Percentiles rank a stretch among this genome's conserved stretches.
These are phyloP conservation scores for Phytophthora sp. DNA, from an alignment of 352 stramenopile genomes.

Conservation along the genomic window DNA sequence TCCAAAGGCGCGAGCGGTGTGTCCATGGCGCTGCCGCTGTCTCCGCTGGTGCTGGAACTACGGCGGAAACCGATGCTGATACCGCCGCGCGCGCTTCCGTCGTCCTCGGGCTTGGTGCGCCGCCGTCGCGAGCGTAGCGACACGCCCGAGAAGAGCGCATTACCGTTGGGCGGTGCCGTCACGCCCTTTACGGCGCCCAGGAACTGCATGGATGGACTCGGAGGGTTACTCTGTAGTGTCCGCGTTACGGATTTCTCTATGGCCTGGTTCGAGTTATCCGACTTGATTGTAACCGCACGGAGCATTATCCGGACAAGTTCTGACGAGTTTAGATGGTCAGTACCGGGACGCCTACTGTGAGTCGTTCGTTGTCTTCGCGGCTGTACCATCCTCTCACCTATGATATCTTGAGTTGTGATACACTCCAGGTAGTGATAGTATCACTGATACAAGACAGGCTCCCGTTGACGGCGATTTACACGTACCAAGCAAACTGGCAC, in stretches of 20 bases:
- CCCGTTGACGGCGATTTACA: too few relatives aligned
- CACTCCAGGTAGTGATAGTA: too few relatives aligned
- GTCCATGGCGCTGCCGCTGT: slow-evolving; percentile 27
- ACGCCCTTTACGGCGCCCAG: slow-evolving; percentile 44
- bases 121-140: slow-evolving; percentile 35
- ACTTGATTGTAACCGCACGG: slow-evolving; percentile 20
- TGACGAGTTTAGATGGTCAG: slow-evolving; percentile 14
- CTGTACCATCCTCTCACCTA: too few relatives aligned
- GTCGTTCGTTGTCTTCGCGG: too few relatives aligned
- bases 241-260: neutral
- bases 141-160: slow-evolving; percentile 41
- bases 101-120: slow-evolving; percentile 17
- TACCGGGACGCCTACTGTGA: slow-evolving; percentile 8
- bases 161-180: slow-evolving; percentile 29
- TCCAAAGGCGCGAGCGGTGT: slow-evolving; percentile 19
- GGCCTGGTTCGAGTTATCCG: slow-evolving; percentile 1
- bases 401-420: too few relatives aligned
- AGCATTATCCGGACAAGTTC: slow-evolving; percentile 1
- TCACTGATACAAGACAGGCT: too few relatives aligned
- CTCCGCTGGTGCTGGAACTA: slow-evolving; percentile 29
- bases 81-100: slow-evolving; percentile 1
- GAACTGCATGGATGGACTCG: slow-evolving; percentile 31
- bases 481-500: too few relatives aligned
- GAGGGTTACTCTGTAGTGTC: too few relatives aligned
- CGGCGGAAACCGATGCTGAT: slow-evolving; percentile 24